Evolutionary conservation across 1,139 yeast genomes (phyloP).

Genomic region (Yamadazyma spencermartinsiae): DNA sequence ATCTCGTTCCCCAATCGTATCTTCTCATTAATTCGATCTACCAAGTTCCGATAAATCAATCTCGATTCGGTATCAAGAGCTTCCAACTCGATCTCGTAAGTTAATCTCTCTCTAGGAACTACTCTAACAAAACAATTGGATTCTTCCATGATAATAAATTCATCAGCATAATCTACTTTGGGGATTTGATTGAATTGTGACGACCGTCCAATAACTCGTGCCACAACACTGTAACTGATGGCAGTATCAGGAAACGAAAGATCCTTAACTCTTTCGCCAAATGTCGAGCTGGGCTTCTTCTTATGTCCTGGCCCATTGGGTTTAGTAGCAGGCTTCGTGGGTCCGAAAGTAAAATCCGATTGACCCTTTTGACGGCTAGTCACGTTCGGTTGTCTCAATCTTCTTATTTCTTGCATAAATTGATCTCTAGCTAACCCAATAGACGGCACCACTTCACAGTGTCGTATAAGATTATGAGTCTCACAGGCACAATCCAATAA

Average conservation of each 20-base stretch:
- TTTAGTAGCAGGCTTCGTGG: conserved; percentile 3
- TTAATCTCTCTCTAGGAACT: conserved; percentile 21
- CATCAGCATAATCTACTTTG: conserved; percentile 23
- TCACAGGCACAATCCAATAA: conserved; percentile 44
- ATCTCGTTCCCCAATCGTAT: conserved; percentile 29
- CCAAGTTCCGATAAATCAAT: conserved; percentile 29
- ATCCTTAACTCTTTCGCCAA: conserved; percentile 28
- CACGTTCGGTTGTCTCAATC: conserved; percentile 12
- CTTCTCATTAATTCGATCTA: conserved; percentile 29
- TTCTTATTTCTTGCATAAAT: conserved; percentile 16
- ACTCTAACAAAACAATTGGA: conserved; percentile 31
- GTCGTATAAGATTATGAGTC: conserved; percentile 33
- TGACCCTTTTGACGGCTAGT: conserved; percentile 8
- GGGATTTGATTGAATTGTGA: conserved; percentile 26
- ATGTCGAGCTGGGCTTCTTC: conserved; percentile 19
- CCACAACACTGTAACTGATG: conserved; percentile 40
- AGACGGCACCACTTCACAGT: conserved; percentile 42
- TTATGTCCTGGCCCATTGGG: conserved; percentile 12
- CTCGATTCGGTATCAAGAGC: conserved; percentile 24
- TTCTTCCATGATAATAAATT: conserved; percentile 42
- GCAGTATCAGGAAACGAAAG: conserved; percentile 42
- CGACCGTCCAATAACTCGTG: conserved; percentile 44
- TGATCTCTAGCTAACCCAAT: conserved; percentile 28
- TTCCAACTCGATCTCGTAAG: conserved; percentile 12
- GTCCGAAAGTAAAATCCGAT: conserved; percentile 11